Conservation (phyloP, 306 rosid species). For the Corylus americana region DNA sequence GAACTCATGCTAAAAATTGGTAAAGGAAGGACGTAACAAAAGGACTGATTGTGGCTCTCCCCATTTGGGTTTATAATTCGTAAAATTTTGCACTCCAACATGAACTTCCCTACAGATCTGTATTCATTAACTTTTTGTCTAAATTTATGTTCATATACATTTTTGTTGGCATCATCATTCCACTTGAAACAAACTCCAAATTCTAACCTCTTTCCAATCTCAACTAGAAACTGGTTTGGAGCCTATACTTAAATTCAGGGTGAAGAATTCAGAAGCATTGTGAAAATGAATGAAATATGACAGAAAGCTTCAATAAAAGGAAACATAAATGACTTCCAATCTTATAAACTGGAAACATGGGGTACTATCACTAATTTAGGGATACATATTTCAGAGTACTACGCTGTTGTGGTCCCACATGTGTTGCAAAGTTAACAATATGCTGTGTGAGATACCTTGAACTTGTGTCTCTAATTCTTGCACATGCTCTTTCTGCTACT, state of each 20-base stretch:
- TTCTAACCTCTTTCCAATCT: not conserved
- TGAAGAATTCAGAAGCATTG: not conserved
- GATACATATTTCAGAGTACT: not conserved
- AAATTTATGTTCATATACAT: not conserved
- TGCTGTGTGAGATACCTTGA: not conserved
- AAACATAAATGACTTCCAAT: not conserved
- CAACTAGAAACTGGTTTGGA: not conserved
- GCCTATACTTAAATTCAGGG: not conserved
- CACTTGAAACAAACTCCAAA: not conserved
- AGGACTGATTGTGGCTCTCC: not conserved
- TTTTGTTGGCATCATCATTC: not conserved
- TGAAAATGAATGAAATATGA: not conserved
- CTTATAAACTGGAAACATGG: not conserved
- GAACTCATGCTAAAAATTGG: not conserved
- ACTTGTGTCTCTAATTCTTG: not conserved
- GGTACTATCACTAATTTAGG: not conserved
- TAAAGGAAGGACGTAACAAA: not conserved
- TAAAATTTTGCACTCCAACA: not conserved
- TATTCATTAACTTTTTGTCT: not conserved
- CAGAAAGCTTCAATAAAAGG: not conserved
- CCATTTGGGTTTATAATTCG: not conserved
- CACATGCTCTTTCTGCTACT: not conserved
- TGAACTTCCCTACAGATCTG: not conserved
- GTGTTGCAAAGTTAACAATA: not conserved
- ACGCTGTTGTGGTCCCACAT: not conserved